Evolutionary conservation across 768 basidiomycete genomes (phyloP), one percentile per base, ranked within the genome.

Genomic region (Termitomyces sp.): DNA sequence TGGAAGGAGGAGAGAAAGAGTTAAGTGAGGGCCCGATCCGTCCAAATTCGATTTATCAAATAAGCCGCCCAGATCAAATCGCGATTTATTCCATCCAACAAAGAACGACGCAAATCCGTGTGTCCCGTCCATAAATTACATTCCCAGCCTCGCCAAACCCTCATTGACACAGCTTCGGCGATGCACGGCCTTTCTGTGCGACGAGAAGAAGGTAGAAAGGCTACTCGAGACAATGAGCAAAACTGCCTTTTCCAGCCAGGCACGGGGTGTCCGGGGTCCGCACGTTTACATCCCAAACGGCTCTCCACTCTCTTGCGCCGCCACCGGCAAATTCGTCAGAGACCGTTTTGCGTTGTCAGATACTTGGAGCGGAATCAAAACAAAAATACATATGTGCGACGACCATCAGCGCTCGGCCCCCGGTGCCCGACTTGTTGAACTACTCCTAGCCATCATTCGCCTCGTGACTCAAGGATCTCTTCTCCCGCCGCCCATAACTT

Each of bases 1-100:
- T 66, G 61, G 62, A 57, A 63, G 67, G 59, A 61, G 67, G 64
- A 65, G 66, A 64, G 66, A 60, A 64, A 63, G 56, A 23, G 23
- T 23, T 61, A 57, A 52, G 58, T 58, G 59, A 62, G 59, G 64
- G 61, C 63, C 63, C 64, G 63, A 70, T 62, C 66, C 61, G 30
- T 38, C 62, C 60, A 63, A 66, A 64, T 64, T 46, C 55, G 61
- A 64, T 62, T 66, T 67, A 64, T 65, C 62, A 61, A 65, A 66
- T 60, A 66, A 58, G 43, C 49, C 52, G 26, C 48, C 61, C 53
- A 64, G 61, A 64, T 64, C 61, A 55, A 51, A 58, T 63, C 65
- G 57, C 50, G 51, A 58, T 60, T 56, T 55, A 60, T 56, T 50
- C 60, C 53, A 61, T 41, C 33, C 50, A 38, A 54, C 41, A 49